Percentiles rank a stretch among this genome's conserved stretches.
phyloP scores from a whole-genome alignment of 164 flowering plant genomes.

The Vitis labrusca region DNA sequence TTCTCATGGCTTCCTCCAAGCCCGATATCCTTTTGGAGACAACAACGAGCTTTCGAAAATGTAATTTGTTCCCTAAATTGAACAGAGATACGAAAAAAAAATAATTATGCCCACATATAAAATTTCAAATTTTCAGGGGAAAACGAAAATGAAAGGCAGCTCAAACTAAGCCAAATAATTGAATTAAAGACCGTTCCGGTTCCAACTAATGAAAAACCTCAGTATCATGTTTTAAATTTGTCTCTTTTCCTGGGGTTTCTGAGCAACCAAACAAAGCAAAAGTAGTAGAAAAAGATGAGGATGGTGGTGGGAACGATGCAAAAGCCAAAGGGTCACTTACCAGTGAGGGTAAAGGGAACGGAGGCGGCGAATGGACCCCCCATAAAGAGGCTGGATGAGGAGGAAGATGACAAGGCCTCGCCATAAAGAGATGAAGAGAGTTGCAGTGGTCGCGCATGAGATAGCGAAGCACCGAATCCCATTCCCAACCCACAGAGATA shows the following conservation, averaged over 20 bases:
- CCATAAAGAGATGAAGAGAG: constrained; percentile 34
- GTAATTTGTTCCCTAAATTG: constrained; percentile 26
- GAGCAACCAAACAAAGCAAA: constrained; percentile 4
- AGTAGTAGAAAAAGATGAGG: neutral
- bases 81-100: constrained; percentile 3
- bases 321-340: constrained; percentile 14
- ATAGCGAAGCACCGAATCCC: constrained; percentile 26
- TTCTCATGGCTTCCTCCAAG: constrained; percentile 77
- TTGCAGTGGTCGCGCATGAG: constrained; percentile 21
- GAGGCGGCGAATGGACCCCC: constrained; percentile 30
- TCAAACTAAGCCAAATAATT: too few species aligned
- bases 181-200: too few species aligned
- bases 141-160: neutral
- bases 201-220: too few species aligned
- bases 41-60: constrained; percentile 24
- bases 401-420: constrained; percentile 24
- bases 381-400: constrained; percentile 27
- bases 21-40: constrained; percentile 56
- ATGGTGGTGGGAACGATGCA: too few species aligned
- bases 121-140: neutral
- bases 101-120: neutral
- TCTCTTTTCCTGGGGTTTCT: neutral
- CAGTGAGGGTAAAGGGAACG: constrained; percentile 15
- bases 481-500: constrained; percentile 11
- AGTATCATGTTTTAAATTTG: neutral